Percentiles rank a stretch among this genome's conserved stretches.
These are phyloP conservation scores for Silene vulgaris DNA, from an alignment of 179 eudicot species.

Conservation along the genomic window DNA sequence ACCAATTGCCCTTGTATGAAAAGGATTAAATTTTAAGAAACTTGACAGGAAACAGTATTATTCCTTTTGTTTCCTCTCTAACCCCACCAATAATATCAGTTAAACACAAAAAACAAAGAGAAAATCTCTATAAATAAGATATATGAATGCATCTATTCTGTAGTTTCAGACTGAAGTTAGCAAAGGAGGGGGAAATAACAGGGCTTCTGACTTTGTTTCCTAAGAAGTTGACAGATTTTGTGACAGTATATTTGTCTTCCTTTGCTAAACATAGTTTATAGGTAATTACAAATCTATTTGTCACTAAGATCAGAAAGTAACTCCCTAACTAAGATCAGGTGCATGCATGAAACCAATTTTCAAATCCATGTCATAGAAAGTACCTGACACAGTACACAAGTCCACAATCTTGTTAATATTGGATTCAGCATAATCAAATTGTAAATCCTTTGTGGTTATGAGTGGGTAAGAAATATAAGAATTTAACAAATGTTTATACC, in stretches of 20 bases:
- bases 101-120: conserved; percentile 4
- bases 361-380: conserved; percentile 10
- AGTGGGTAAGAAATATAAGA: conserved; percentile 12
- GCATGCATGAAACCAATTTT: conserved; percentile 13
- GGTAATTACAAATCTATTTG: conserved; percentile 5
- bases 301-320: conserved; percentile 19
- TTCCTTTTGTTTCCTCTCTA: conserved; percentile 18
- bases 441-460: conserved; percentile 6
- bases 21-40: not conserved
- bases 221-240: conserved; percentile 22
- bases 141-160: conserved; percentile 14
- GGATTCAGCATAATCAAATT: not conserved
- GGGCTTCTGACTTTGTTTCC: conserved; percentile 21
- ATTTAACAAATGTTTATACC: not conserved
- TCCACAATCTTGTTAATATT: conserved; percentile 9
- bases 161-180: not conserved
- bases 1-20: not conserved
- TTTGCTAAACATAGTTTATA: not conserved
- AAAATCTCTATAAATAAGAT: not conserved
- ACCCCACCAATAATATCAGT: conserved; percentile 11
- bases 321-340: conserved; percentile 17
- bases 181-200: not conserved
- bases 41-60: conserved; percentile 9
- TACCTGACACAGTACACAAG: conserved; percentile 20
- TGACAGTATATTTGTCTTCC: conserved; percentile 12